Base-by-base conservation (phyloP, 495 filamentous ascomycete species). In the Alectoria sarmentosa region DNA sequence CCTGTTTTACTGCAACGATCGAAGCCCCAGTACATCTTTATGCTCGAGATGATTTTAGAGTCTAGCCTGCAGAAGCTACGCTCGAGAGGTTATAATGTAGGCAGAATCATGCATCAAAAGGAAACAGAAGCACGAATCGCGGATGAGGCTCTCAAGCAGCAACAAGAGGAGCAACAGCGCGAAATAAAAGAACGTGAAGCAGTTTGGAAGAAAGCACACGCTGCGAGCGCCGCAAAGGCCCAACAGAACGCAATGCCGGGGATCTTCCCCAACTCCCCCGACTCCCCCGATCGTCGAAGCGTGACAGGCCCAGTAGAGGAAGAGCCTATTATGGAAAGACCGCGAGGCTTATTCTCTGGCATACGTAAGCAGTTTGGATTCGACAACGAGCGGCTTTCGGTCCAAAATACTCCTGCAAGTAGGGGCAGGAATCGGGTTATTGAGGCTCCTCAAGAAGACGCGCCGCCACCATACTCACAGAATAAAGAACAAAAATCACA, bases 71-170 rank as follows among this genome's bases (percentile, higher is more conserved):
- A 86, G 44, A 84, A 90, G 66, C 77, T 99, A 14, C 85, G 86
- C 69, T 82, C 81, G 30, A 89, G 92, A 64, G 94, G 94, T 23
- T 96, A 94, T 76, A 98, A 99, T 68, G 94, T 98, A 48, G 90
- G 94, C 62, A 86, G 94, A 21, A 96, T 98, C 69, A 79, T 99
- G 26, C 84, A 88, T 38, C 84, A 86, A 39, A 92, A 91, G 74
- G 91, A 87, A 15, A 87, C 88, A 9, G 92, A 98, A 72, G 87
- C 89, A 19, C 82, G 88, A 36, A 86, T 97, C 69, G 91, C 90
- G 8, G 90, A 97, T 68, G 87, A 90, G 69, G 83, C 89, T 66
- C 83, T 89, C 23, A 83, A 86, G 71, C 89, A 88, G 69, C 85
- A 91, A 48, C 65, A 91, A 19, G 90, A 95, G 55, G 86, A 88